Conservation (phyloP, 2,329 filamentous ascomycete species). For the Verticillium longisporum region DNA sequence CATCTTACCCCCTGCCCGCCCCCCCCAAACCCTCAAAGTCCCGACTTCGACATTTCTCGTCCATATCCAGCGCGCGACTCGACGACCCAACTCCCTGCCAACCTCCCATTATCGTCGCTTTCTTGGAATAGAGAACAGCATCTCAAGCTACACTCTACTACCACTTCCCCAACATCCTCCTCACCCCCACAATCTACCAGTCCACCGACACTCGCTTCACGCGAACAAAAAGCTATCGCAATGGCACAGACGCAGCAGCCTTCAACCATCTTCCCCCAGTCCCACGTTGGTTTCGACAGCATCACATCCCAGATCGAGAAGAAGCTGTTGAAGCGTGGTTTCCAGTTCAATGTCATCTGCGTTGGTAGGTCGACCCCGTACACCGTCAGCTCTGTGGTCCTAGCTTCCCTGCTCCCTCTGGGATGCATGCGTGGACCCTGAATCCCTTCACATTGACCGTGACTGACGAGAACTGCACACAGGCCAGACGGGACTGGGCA, state of each 20-base stretch:
- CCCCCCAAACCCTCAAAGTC: not conserved
- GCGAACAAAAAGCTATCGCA: slow-evolving; percentile 23
- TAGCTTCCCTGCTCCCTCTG: not conserved
- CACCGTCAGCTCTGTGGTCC: not conserved
- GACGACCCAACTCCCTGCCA: not conserved
- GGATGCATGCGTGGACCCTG: not conserved
- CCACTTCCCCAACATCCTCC: slow-evolving; percentile 18
- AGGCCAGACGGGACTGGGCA: slow-evolving; percentile 98
- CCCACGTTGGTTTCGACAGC: slow-evolving; percentile 99
- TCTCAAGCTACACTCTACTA: slow-evolving; percentile 18
- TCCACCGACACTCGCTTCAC: slow-evolving; percentile 13
- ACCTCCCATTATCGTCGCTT: not conserved
- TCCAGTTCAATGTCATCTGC: slow-evolving; percentile 99
- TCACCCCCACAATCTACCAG: slow-evolving; percentile 15
- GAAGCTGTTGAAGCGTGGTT: slow-evolving; percentile 98
- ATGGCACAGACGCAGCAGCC: slow-evolving; percentile 55
- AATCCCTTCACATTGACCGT: not conserved
- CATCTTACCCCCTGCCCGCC: not conserved
- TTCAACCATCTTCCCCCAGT: slow-evolving; percentile 77
- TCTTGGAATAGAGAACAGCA: slow-evolving; percentile 9
- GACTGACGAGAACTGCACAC: slow-evolving; percentile 10
- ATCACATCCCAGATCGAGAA: slow-evolving; percentile 99
- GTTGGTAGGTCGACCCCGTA: slow-evolving; percentile 65
- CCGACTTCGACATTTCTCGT: slow-evolving; percentile 10
- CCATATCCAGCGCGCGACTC: not conserved